Evolutionary conservation across 1,139 yeast genomes (phyloP), one percentile per base, ranked within the genome.

Genomic region (Lodderomyces orthopsilosis): DNA sequence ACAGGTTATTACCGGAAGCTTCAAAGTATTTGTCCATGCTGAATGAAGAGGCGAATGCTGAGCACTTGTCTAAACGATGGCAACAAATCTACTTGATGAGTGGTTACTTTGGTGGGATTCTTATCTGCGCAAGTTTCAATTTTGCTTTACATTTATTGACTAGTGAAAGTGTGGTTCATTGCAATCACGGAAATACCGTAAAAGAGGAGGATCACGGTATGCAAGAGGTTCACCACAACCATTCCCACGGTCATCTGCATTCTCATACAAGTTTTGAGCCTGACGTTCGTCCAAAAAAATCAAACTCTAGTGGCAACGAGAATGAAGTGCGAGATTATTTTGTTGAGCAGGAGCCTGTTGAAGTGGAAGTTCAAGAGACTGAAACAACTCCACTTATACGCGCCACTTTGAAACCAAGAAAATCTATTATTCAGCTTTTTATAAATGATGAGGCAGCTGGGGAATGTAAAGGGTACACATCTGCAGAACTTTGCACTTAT

Each of bases 131-230:
- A 1, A 50, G 64, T 2, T 66, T 91, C 49, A 90, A 90, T 58
- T 62, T 70, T 21, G 37, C 83, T 0, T 79, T 91, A 13, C 96
- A 91, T 59, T 62, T 80, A 35, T 61, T 83, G 43, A 88, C 97
- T 1, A 80, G 93, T 46, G 88, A 87, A 56, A 83, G 94, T 24
- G 78, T 91, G 23, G 88, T 91, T 0, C 96, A 90, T 57, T 90
- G 97, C 61, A 83, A 80, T 14, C 96, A 90, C 54, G 68, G 66
- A 18, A 66, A 63, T 7, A 21, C 34, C 10, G 33, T 39, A 6
- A 38, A 38, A 14, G 40, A 38, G 6, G 41, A 47, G 21, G 47
- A 45, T 26, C 37, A 33, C 12, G 23, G 37, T 9, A 46, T 46
- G 23, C 46, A 48, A 41, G 51, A 43, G 17, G 51, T 52, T 27